phyloP scores from a whole-genome alignment of 345 rosid species.

The sweet orange (Citrus sinensis) region DNA sequence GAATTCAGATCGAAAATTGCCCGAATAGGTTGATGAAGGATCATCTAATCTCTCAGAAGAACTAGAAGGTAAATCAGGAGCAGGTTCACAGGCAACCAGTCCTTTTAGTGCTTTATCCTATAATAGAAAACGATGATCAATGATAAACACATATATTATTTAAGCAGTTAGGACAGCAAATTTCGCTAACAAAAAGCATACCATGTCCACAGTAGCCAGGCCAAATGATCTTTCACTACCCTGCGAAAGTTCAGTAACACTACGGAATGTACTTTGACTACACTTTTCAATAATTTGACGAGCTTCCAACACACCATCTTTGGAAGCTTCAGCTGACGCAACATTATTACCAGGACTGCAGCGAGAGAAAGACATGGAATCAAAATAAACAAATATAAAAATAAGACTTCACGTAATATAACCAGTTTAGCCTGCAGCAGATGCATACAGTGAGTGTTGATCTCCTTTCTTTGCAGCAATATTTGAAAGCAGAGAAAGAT shows the following conservation, averaged over 20 bases:
- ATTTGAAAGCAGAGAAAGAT: constrained; percentile 48
- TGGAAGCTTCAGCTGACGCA: constrained; percentile 40
- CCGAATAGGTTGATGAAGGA: constrained; percentile 27
- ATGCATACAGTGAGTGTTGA: constrained; percentile 46
- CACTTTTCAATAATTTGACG: constrained; percentile 47
- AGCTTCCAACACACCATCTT: constrained; percentile 31
- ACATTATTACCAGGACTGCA: constrained; percentile 43
- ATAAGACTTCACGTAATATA: background rate
- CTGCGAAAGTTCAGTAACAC: constrained; percentile 76
- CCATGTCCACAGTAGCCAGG: constrained; percentile 71
- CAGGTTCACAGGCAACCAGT: constrained; percentile 48
- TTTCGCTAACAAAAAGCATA: constrained; percentile 29
- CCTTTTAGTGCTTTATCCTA: constrained; percentile 92
- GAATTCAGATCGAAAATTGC: constrained; percentile 49
- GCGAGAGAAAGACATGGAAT: constrained; percentile 13
- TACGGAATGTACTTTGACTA: constrained; percentile 64
- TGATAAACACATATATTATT: constrained; percentile 3
- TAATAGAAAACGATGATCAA: constrained; percentile 16
- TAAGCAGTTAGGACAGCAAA: constrained; percentile 13
- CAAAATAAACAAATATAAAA: background rate
- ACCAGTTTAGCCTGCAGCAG: background rate
- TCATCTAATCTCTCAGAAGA: constrained; percentile 38
- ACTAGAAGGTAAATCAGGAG: constrained; percentile 31
- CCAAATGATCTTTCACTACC: constrained; percentile 49
- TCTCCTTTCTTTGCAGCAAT: constrained; percentile 52